A percentile compares a stretch with the other conserved stretches of the same genome.
Conservation (phyloP, 352 stramenopile genomes). For the Phytophthora fragariae region DNA sequence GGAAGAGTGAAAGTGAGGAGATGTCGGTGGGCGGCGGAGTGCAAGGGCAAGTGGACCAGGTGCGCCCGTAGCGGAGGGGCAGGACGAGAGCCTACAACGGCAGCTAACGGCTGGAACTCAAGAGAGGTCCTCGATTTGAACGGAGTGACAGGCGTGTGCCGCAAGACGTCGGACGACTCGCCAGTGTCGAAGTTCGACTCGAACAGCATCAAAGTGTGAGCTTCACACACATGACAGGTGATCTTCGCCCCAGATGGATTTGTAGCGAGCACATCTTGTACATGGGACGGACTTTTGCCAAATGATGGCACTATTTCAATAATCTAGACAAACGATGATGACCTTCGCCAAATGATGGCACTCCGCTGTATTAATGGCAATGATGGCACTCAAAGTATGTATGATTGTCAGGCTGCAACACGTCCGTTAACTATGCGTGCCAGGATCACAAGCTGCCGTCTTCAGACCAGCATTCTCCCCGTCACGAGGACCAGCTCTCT, state of each 20-base stretch:
- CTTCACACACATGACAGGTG: slow-evolving; percentile 19
- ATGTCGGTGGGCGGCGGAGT: not conserved
- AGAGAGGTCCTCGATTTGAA: slow-evolving; percentile 29
- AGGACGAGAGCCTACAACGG: not conserved
- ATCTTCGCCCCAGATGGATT: slow-evolving; percentile 19
- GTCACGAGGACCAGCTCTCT: too few relatives aligned
- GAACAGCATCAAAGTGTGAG: not conserved
- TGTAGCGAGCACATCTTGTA: slow-evolving; percentile 12
- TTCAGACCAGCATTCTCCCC: too few relatives aligned
- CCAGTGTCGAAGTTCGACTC: not conserved
- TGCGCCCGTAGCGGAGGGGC: slow-evolving; percentile 19
- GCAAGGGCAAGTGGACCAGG: slow-evolving; percentile 5
- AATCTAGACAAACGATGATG: too few relatives aligned
- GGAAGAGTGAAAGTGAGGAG: slow-evolving; percentile 23
- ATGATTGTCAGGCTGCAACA: too few relatives aligned
- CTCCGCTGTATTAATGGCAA: too few relatives aligned
- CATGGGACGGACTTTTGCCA: too few relatives aligned
- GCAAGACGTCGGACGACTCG: not conserved
- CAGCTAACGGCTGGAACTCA: slow-evolving; percentile 17
- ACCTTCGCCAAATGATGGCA: too few relatives aligned
- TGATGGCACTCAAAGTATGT: too few relatives aligned
- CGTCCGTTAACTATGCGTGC: too few relatives aligned
- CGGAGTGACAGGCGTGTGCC: slow-evolving; percentile 6
- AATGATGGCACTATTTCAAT: too few relatives aligned
- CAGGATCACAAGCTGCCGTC: too few relatives aligned